These are phyloP conservation scores for Fusarium redolens DNA, from an alignment of 2,329 filamentous ascomycete genomes.

Conservation along the genomic window DNA sequence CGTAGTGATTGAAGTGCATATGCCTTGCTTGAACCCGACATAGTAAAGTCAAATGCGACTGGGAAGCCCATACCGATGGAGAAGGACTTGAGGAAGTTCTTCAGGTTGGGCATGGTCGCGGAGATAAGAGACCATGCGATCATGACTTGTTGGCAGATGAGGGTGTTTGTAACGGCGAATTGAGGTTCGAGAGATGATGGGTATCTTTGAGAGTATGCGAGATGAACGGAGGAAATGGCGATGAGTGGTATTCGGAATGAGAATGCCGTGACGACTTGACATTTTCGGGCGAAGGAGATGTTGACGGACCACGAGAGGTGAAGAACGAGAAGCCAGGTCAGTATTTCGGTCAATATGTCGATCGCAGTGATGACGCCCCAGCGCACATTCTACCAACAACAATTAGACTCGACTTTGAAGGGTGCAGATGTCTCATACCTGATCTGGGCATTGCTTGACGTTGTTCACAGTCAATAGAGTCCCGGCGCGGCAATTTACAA, in stretches of 20 bases:
- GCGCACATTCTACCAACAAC: background rate
- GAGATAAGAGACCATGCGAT: constrained; percentile 37
- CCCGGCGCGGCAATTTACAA: constrained; percentile 14
- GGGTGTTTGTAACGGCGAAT: constrained; percentile 27
- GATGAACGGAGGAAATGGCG: constrained; percentile 28
- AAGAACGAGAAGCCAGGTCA: constrained; percentile 23
- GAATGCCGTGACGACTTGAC: constrained; percentile 32
- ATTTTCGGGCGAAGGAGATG: constrained; percentile 26
- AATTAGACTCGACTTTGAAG: background rate
- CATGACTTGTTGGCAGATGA: constrained; percentile 33
- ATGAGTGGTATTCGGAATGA: constrained; percentile 38
- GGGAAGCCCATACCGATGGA: constrained; percentile 40
- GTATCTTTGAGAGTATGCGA: constrained; percentile 9
- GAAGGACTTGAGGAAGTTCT: constrained; percentile 39
- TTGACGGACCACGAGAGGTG: constrained; percentile 31
- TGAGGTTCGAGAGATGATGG: constrained; percentile 25
- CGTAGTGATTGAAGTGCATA: constrained; percentile 34
- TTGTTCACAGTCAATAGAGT: constrained; percentile 12
- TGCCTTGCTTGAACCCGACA: background rate
- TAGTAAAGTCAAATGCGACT: constrained; percentile 16
- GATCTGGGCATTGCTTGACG: constrained; percentile 18
- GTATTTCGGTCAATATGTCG: constrained; percentile 24
- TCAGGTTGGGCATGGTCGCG: constrained; percentile 34
- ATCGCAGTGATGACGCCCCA: constrained; percentile 27
- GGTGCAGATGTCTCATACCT: constrained; percentile 10